A percentile compares a stretch with the other conserved stretches of the same genome.
phyloP scores from a whole-genome alignment of 2,329 filamentous ascomycete species.

The Exophiala viscosa region DNA sequence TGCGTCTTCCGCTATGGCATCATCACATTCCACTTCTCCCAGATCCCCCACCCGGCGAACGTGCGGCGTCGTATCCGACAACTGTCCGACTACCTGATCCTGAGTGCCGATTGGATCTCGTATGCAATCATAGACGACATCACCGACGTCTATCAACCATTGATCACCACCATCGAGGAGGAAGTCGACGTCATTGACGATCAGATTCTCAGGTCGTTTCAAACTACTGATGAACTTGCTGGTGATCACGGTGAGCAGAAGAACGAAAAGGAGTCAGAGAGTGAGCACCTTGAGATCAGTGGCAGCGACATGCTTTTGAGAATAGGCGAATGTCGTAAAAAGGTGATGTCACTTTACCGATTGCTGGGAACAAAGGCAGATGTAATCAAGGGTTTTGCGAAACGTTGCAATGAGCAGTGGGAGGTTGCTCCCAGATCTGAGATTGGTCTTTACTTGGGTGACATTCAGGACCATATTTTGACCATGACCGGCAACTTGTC shows the following conservation, averaged over 20 bases:
- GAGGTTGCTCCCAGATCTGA: conserved; percentile 91
- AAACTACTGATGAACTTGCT: conserved; percentile 40
- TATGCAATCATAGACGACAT: conserved; percentile 98
- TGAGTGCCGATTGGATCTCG: conserved; percentile 96
- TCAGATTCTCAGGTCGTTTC: conserved; percentile 77
- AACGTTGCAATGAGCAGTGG: conserved; percentile 97
- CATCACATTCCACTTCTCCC: conserved; percentile 89
- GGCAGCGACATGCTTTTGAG: conserved; percentile 82
- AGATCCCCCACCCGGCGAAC: conserved; percentile 92
- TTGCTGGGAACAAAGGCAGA: conserved; percentile 95
- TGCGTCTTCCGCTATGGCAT: conserved; percentile 95
- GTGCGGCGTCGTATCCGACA: conserved; percentile 91
- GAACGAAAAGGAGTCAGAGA: conserved; percentile 43
- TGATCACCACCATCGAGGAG: conserved; percentile 90
- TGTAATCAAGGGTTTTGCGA: conserved; percentile 98
- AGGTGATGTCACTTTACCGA: conserved; percentile 92
- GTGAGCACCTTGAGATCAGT: conserved; percentile 41
- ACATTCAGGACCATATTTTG: conserved; percentile 98
- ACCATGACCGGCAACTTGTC: conserved; percentile 96
- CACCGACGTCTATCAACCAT: conserved; percentile 88
- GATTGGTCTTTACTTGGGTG: conserved; percentile 94
- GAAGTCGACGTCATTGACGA: conserved; percentile 98
- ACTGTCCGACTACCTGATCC: conserved; percentile 84
- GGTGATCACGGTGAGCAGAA: conserved; percentile 39
- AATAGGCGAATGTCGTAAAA: conserved; percentile 91